Base-by-base conservation (phyloP, 305 asterid species). In the Fraxinus latifolia region DNA sequence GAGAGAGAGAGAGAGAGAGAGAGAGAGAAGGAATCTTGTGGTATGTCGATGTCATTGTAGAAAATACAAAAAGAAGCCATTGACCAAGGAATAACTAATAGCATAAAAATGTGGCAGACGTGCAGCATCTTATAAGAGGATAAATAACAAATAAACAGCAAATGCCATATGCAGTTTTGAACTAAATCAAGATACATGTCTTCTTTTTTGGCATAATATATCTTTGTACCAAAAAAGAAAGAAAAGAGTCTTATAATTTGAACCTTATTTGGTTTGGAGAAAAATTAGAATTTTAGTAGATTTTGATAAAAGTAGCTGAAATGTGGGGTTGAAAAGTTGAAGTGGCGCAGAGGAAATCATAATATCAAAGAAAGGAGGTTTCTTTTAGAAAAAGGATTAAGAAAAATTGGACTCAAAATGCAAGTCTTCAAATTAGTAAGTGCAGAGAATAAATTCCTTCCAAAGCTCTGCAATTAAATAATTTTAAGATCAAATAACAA, bases 101-200 rank as follows among this genome's bases (percentile, higher is more conserved):
- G 37, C 32, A 29, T 67, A 29, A 67, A 62, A 67, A 67, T 25
- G 74, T 3, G 36, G 37, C 74, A 67, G 37, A 67, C 7, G 0
- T 21, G 36, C 19, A 12, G 21, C 0, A 68, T n/a, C 33, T 11
- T 29, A 68, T 29, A 68, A 68, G 71, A 17, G 25, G 65, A n/a
- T 55, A 55, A 68, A 68, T 23, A 65, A 65, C 31, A 21, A 65
- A 27, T 65, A 23, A 17, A 53, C n/a, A 5, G 75, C 79, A 53
- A 77, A 31, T 27, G 36, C 55, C 77, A 80, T 71, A 50, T 47
- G 76, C 55, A 39, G 36, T 29, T 55, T 19, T 79, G 37, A 50
- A 23, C 62, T 0, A 27, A 80, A 44, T 34, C 39, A 17, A 8
- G 70, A 36, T 47, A 74, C 32, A 58, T 0, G 39, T 27, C 9